Conservation (phyloP, 257 asterid genomes). For the Lycium barbarum region DNA sequence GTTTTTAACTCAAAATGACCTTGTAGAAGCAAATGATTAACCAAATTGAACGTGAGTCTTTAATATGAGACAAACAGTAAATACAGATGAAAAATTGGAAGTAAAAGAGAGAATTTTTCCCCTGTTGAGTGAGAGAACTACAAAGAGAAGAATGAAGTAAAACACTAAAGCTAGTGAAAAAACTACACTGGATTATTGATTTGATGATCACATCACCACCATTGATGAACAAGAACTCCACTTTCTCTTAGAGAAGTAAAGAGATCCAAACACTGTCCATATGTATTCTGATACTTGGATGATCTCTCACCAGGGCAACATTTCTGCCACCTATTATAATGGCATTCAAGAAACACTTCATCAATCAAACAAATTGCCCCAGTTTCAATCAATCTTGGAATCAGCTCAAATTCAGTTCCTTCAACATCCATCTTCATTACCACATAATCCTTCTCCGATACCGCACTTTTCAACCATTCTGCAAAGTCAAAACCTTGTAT, state of each 20-base stretch:
- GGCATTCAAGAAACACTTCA: slow-evolving; percentile 95
- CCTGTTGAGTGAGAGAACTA: neutral
- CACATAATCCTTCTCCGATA: slow-evolving; percentile 74
- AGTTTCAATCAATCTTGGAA: slow-evolving; percentile 80
- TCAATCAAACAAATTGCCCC: slow-evolving; percentile 93
- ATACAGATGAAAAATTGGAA: neutral
- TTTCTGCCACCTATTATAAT: slow-evolving; percentile 96
- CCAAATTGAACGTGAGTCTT: neutral
- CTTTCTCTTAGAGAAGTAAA: slow-evolving; percentile 76
- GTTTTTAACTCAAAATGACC: neutral
- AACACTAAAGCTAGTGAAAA: neutral
- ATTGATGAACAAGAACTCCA: slow-evolving; percentile 96
- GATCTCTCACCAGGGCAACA: slow-evolving; percentile 97
- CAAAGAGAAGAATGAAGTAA: neutral
- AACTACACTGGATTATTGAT: slow-evolving; percentile 32
- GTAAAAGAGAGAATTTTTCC: neutral
- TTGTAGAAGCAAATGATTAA: neutral
- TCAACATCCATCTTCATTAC: slow-evolving; percentile 99
- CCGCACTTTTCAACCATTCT: slow-evolving; percentile 81
- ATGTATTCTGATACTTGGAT: slow-evolving; percentile 75
- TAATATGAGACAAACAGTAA: neutral
- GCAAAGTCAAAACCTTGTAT: slow-evolving; percentile 94
- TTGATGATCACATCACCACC: slow-evolving; percentile 82
- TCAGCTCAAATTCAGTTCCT: slow-evolving; percentile 94
- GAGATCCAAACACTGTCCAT: slow-evolving; percentile 83